Conservation (phyloP, 2,329 filamentous ascomycete species). For the Orbilia quercus region DNA sequence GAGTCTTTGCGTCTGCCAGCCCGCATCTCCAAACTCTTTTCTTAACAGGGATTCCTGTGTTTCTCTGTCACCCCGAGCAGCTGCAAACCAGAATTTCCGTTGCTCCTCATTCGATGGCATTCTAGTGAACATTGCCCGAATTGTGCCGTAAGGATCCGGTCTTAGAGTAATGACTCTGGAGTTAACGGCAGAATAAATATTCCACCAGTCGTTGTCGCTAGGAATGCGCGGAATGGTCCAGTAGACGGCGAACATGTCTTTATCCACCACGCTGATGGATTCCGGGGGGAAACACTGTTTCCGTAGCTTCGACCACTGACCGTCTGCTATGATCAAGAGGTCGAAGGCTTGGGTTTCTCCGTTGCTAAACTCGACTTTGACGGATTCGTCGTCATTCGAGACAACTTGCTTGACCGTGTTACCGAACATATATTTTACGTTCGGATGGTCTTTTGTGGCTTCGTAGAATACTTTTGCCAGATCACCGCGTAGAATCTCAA, state of each 20-base stretch:
- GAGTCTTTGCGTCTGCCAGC: conserved; percentile 66
- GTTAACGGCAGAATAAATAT: conserved; percentile 20
- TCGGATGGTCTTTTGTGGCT: conserved; percentile 62
- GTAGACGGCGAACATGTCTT: conserved; percentile 39
- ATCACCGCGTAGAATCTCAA: conserved; percentile 66
- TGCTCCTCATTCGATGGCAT: conserved; percentile 28
- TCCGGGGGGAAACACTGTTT: conserved; percentile 54
- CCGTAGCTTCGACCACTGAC: conserved; percentile 67
- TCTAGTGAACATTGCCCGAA: conserved; percentile 28
- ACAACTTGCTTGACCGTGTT: conserved; percentile 61
- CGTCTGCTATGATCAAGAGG: conserved; percentile 70
- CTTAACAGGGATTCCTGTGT: conserved; percentile 24
- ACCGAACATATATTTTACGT: conserved; percentile 63
- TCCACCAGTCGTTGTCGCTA: conserved; percentile 34
- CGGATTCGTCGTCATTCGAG: conserved; percentile 61
- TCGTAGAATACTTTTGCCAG: conserved; percentile 64
- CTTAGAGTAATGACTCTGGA: conserved; percentile 30
- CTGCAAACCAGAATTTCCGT: conserved; percentile 11
- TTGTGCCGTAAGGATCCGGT: conserved; percentile 31
- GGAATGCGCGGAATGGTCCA: conserved; percentile 31
- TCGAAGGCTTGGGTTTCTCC: conserved; percentile 66
- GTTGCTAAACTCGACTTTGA: conserved; percentile 65
- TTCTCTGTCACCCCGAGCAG: conserved; percentile 18
- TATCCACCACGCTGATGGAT: conserved; percentile 26
- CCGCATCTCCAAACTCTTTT: conserved; percentile 63